Base-by-base conservation (phyloP, 129 eudicot genomes). In the Chrysanthemum lavandulifolium region DNA sequence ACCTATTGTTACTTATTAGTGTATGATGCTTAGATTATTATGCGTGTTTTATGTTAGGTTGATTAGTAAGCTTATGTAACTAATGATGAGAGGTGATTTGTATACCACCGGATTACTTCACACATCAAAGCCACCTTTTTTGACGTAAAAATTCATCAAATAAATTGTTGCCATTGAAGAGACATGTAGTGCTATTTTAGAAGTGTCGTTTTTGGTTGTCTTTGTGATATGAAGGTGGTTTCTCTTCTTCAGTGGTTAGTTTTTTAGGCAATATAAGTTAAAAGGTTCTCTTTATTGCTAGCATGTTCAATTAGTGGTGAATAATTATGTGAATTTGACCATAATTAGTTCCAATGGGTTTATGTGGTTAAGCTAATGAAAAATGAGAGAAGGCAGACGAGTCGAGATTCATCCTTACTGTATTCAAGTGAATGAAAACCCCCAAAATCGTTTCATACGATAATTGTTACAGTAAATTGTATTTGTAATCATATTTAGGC, bases 11-110 rank as follows among this genome's bases (percentile, higher is more conserved):
- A 57, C 45, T 25, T 51, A 23, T 68, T 11, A 57, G 62, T 18
- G 14, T 65, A 36, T 65, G 69, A 65, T 65, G 69, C 14, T 23
- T 13, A 13, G n/a, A 65, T 15, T 15, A 40, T 65, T 64, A 10
- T 64, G 23, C 5, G 4, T 36, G 43, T 14, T 40, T 64, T 15
- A 51, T 25, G 52, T 65, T 13, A 14, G 7, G 49, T 36, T 27
- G 25, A 63, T 14, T 64, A 64, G 14, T 63, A 6, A 36, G 68
- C 5, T 10, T 63, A 63, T 63, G 68, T 13, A 13, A 13, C 43
- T 64, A 49, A 61, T 5, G 57, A 11, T n/a, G 57, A 5, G 57
- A 51, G 14, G 57, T 52, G 15, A 52, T 11, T 52, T 52, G 14
- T 52, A 4, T 4, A 52, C 57, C 57, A 52, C 18, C 18, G 14